Percentiles rank a stretch among this genome's conserved stretches.
Conservation (phyloP, 768 basidiomycete species). For the Suillus spraguei region DNA sequence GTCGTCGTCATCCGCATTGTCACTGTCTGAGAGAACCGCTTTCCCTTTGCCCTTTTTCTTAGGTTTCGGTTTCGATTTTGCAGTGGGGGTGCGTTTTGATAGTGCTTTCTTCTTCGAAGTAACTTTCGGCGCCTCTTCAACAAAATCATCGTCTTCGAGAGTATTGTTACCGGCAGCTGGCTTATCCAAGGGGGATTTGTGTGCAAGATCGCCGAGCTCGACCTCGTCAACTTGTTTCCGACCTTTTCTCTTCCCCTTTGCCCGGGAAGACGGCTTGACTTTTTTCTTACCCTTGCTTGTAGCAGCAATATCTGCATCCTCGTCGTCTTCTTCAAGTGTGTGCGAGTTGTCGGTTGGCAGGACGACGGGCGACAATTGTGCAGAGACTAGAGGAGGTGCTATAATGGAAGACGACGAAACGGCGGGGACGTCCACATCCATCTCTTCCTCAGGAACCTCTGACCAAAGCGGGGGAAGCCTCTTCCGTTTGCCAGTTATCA, state of each 20-base stretch:
- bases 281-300: conserved; percentile 19
- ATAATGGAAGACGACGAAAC: conserved; percentile 12
- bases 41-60: conserved; percentile 38
- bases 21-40: conserved; percentile 26
- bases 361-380: conserved; percentile 43
- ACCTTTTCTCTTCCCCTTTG: conserved; percentile 32
- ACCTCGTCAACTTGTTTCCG: conserved; percentile 28
- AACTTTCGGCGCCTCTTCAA: conserved; percentile 6
- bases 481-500: conserved; percentile 29
- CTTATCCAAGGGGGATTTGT: conserved; percentile 2
- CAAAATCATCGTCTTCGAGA: conserved; percentile 4
- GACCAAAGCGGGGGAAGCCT: conserved; percentile 16
- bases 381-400: conserved; percentile 49
- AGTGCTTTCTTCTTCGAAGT: conserved; percentile 24
- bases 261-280: conserved; percentile 21
- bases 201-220: conserved; percentile 15
- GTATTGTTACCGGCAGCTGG: conserved; percentile 7
- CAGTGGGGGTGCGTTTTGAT: conserved; percentile 11
- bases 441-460: conserved; percentile 18
- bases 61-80: conserved; percentile 22
- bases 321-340: neutral
- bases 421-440: conserved; percentile 13
- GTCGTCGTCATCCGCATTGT: conserved; percentile 21
- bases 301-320: neutral
- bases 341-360: conserved; percentile 3